phyloP scores from a whole-genome alignment of 371 early-diverging fungal genomes.

The Funneliformis caledonium region DNA sequence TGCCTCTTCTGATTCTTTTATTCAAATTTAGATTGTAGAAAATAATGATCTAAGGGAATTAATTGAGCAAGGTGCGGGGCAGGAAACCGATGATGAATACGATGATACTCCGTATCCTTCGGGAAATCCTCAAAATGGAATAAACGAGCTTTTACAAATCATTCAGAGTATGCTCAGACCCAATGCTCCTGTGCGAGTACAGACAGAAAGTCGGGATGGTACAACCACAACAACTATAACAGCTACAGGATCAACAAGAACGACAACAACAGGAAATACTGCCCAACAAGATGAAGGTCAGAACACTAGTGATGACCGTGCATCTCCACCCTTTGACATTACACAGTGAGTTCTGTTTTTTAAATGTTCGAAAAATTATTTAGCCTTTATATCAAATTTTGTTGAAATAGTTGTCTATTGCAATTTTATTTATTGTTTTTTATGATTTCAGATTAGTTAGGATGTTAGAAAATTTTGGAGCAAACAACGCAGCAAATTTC shows the following conservation, averaged over 20 bases:
- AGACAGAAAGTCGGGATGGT: slow-evolving; percentile 2
- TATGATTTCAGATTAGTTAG: slow-evolving; percentile 17
- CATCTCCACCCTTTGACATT: not conserved
- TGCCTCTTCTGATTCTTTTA: not conserved
- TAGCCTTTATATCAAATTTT: not conserved
- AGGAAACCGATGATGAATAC: slow-evolving; percentile 35
- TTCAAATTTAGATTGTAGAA: slow-evolving; percentile 29
- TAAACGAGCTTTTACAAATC: not conserved
- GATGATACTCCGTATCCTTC: not conserved
- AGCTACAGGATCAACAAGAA: not conserved
- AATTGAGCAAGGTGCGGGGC: slow-evolving; percentile 6
- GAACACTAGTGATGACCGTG: not conserved
- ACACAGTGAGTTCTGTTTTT: slow-evolving; percentile 26
- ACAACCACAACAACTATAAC: slow-evolving; percentile 38
- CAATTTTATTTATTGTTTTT: not conserved
- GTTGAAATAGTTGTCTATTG: not conserved
- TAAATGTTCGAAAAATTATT: not conserved
- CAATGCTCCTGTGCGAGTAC: not conserved
- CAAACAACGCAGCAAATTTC: slow-evolving; percentile 11
- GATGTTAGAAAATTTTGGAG: slow-evolving; percentile 7
- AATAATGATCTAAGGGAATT: slow-evolving; percentile 42
- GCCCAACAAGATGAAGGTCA: not conserved
- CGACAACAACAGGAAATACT: not conserved
- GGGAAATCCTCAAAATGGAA: not conserved
- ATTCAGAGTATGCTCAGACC: not conserved